Base-by-base conservation (phyloP, 441 rosid genomes). In the Croton laevigatus region DNA sequence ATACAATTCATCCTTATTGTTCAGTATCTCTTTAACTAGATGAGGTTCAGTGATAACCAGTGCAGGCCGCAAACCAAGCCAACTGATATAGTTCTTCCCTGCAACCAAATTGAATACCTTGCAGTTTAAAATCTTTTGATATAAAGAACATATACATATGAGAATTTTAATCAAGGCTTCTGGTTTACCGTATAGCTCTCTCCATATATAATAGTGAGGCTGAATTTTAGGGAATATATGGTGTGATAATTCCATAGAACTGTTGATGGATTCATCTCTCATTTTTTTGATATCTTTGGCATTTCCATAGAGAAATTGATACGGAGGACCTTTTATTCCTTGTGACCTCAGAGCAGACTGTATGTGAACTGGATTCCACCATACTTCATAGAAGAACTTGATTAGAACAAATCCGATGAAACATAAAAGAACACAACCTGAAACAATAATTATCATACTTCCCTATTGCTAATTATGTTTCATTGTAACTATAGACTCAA, bases 281-380 rank as follows among this genome's bases (percentile, higher is more conserved):
- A 81, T 71, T 61, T 32, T 46, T 10, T 61, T 14, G 2, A 79
- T 69, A 54, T 81, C 78, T 52, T 70, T 70, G 66, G 79, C 61
- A 73, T 57, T 81, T 8, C 88, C 88, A 59, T 75, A 46, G 13
- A 77, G 3, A 70, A 85, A 75, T 55, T 46, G 80, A 75, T 73
- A 74, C 42, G 81, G 38, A 61, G 82, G 88, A 22, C 87, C 85
- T 71, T 42, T 66, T 23, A 83, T 71, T 51, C 85, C 84, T 49
- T 70, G 84, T 40, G 72, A 38, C 6, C 65, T 74, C 70, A 79
- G 68, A 46, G 52, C 17, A 36, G 70, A 46, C 52, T 71, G 79
- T 40, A 73, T 8, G 13, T 60, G 72, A 20, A 66, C 51, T 5
- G 85, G 83, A 6, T 53, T 75, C 77, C 72, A 74, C 82, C 82